phyloP scores from a whole-genome alignment of 2,329 filamentous ascomycete species.

The Aspergillus sp. region DNA sequence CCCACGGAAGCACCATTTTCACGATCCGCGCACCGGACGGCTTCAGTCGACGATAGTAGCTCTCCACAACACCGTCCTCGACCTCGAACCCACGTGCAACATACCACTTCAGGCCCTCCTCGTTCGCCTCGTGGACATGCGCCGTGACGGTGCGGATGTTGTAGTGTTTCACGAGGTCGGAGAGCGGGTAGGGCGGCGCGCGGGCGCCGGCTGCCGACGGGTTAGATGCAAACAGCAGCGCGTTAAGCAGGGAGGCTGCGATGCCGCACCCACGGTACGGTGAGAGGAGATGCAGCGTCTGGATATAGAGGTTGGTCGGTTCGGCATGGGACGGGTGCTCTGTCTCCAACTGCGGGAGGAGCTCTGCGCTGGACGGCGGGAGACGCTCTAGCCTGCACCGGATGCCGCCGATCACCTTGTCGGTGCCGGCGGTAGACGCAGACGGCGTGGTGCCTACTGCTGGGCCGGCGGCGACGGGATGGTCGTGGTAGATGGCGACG shows the following conservation, averaged over 20 bases:
- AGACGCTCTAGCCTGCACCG: slow-evolving; percentile 45
- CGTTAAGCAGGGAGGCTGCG: slow-evolving; percentile 53
- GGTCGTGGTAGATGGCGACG: slow-evolving; percentile 57
- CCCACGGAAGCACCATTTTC: slow-evolving; percentile 33
- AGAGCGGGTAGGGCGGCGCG: slow-evolving; percentile 20
- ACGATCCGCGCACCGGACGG: slow-evolving; percentile 57
- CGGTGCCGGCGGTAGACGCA: slow-evolving; percentile 25
- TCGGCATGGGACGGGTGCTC: slow-evolving; percentile 8
- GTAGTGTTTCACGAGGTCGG: slow-evolving; percentile 46
- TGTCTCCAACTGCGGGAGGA: slow-evolving; percentile 1
- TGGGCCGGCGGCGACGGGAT: slow-evolving; percentile 31
- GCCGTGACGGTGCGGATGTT: slow-evolving; percentile 54
- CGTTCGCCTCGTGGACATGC: slow-evolving; percentile 63
- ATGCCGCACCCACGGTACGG: slow-evolving; percentile 59
- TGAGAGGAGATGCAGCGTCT: slow-evolving; percentile 58
- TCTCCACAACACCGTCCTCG: slow-evolving; percentile 49
- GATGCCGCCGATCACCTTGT: slow-evolving; percentile 49
- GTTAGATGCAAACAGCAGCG: slow-evolving; percentile 30
- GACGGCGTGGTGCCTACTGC: slow-evolving; percentile 10
- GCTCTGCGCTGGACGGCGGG: slow-evolving; percentile 12
- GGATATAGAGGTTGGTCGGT: slow-evolving; percentile 56
- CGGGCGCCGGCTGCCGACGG: slow-evolving; percentile 7
- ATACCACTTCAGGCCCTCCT: slow-evolving; percentile 61
- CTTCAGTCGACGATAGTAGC: slow-evolving; percentile 59
- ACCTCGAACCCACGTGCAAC: slow-evolving; percentile 54